Evolutionary conservation across 768 basidiomycete genomes (phyloP), one percentile per base, ranked within the genome.

Genomic region (Lentinula guzmanii): DNA sequence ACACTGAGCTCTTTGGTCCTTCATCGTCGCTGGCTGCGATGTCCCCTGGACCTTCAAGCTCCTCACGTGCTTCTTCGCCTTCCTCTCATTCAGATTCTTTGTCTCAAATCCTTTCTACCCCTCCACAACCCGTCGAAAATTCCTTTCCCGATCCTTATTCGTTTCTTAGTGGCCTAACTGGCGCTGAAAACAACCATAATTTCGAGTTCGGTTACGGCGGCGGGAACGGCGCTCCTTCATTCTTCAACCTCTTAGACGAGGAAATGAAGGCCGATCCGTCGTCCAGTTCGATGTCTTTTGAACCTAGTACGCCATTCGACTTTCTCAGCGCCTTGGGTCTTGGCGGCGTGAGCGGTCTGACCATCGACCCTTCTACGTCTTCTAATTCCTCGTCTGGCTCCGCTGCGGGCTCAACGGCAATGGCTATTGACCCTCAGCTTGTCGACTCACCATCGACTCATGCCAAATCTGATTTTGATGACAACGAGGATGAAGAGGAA

Each of bases 401-500:
- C 55, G 68, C 74, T 59, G 68, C 69, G 4, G 69, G 69, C 67
- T 58, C 76, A 71, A 59, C 69, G 62, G 66, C 74, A 48, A 76
- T 79, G 41, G 74, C 77, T 51, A 92, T 93, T 69, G 88, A 93
- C 70, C 90, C 91, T 0, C 87, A 88, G 70, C 84, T 91, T 58
- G 86, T 60, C 21, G 58, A 51, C 35, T 48, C 58, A 18, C 58
- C 58, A 1, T 57, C n/a, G 6, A 37, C 16, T 39, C 35, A n/a
- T 21, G 48, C 50, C 3, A 70, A 69, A 43, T 66, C 67, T 16
- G 67, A 70, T 9, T 67, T 70, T 4, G 71, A 69, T 18, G 69
- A 69, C 15, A 70, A 74, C 35, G 68, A 73, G 66, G 74, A 78
- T 0, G 63, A 67, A 4, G 73, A 76, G 0, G 65, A 75, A 21